Base-by-base conservation (phyloP, 139 green algal species). In the Chlorella sp. region DNA sequence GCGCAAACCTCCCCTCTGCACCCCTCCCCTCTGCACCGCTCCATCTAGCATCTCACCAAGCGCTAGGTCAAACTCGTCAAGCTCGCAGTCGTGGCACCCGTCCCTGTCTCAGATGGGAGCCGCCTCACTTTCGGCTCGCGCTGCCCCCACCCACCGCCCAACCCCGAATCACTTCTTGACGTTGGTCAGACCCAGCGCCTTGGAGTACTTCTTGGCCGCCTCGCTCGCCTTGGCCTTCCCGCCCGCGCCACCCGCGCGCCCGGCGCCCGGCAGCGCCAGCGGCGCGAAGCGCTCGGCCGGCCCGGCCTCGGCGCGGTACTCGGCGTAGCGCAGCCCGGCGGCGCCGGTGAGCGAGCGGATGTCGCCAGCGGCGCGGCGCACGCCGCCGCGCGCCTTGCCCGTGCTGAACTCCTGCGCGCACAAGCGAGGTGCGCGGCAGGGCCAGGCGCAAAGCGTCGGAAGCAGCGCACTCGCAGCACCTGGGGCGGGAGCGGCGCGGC, bases 301-400 rank as follows among this genome's bases (percentile, higher is more conserved):
- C 2, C 32, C 64, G 17, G 64, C 64, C 10, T 22, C 64, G 3
- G 64, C 33, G 35, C 70, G 65, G 60, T 84, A 94, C 79, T 95
- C 90, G 79, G 94, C 73, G 78, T 96, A 94, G 1, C 74, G 77
- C 62, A 90, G 77, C 31, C 91, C 92, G 2, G 74, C 49, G 0
- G 81, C 91, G n/a, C 92, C 92, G 3, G 87, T 91, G n/a, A 96
- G 82, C n/a, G 75, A 74, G 27, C 82, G 74, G 73, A 96, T 90
- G 67, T 77, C 83, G 59, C 86, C 89, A n/a, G 71, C 69, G 75
- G 73, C 2, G 76, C 77, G 3, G n/a, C 62, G 64, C 62, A 31
- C 59, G 36, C 72, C 72, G 2, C 33, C n/a, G n/a, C n/a, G n/a
- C n/a, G n/a, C n/a, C n/a, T n/a, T n/a, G n/a, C n/a, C n/a, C n/a